A percentile compares a stretch with the other conserved stretches of the same genome.
Conservation (phyloP, 495 filamentous ascomycete genomes). For the Daldinia loculata region DNA sequence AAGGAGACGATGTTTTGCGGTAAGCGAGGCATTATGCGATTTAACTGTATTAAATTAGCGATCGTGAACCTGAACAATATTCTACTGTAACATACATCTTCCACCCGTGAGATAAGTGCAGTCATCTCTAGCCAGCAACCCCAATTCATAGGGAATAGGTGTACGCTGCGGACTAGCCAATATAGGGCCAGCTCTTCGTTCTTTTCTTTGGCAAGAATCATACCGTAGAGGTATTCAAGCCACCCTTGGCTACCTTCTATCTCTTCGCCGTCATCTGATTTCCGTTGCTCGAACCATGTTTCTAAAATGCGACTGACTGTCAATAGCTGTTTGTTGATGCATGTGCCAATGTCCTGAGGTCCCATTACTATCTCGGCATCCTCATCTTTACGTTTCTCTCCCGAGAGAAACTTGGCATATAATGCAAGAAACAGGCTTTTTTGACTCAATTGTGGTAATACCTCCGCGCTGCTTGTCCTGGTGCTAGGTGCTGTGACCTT, state of each 20-base stretch:
- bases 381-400: slow-evolving; percentile 95
- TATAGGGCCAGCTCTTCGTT: slow-evolving; percentile 83
- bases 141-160: slow-evolving; percentile 93
- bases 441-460: slow-evolving; percentile 70
- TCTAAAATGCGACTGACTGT: slow-evolving; percentile 78
- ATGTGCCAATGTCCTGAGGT: slow-evolving; percentile 83
- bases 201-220: slow-evolving; percentile 88
- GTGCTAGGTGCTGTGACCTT: slow-evolving; percentile 54
- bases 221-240: slow-evolving; percentile 94
- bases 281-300: slow-evolving; percentile 74
- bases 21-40: slow-evolving; percentile 64
- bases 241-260: slow-evolving; percentile 77
- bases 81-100: slow-evolving; percentile 69
- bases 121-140: slow-evolving; percentile 93
- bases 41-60: slow-evolving; percentile 51
- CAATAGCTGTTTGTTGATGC: slow-evolving; percentile 82
- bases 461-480: slow-evolving; percentile 33
- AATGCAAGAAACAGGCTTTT: slow-evolving; percentile 91
- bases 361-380: slow-evolving; percentile 98
- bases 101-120: slow-evolving; percentile 73
- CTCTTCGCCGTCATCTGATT: slow-evolving; percentile 64
- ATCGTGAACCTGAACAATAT: not conserved
- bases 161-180: slow-evolving; percentile 85
- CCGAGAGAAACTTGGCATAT: slow-evolving; percentile 91
- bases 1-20: slow-evolving; percentile 92